Evolutionary conservation across 768 basidiomycete species (phyloP).

Genomic region (Royoungia palumana): DNA sequence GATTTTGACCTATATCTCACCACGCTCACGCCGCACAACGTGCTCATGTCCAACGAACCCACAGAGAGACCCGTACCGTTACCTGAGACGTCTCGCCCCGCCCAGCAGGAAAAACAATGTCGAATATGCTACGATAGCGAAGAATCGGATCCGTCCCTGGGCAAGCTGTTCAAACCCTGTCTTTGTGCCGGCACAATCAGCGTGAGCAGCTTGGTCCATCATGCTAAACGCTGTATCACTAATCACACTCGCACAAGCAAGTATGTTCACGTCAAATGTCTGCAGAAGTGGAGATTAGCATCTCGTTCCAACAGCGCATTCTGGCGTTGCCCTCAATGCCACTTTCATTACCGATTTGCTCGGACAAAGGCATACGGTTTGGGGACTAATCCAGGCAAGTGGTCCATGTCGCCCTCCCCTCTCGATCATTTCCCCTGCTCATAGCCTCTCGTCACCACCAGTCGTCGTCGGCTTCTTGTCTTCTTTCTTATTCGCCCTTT

Average conservation of each 20-base stretch:
- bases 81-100: constrained; percentile 12
- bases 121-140: constrained; percentile 78
- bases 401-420: neutral
- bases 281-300: constrained; percentile 69
- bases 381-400: constrained; percentile 71
- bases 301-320: constrained; percentile 65
- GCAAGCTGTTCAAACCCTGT: constrained; percentile 75
- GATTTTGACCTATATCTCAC: too few relatives aligned
- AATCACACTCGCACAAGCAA: constrained; percentile 29
- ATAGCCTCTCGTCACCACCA: constrained; percentile 26
- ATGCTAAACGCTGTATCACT: constrained; percentile 11
- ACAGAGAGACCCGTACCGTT: constrained; percentile 6
- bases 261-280: constrained; percentile 79
- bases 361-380: constrained; percentile 68
- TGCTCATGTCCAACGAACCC: constrained; percentile 17
- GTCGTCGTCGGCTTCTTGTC: constrained; percentile 65
- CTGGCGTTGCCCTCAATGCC: constrained; percentile 78
- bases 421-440: constrained; percentile 11
- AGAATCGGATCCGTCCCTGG: constrained; percentile 57
- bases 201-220: constrained; percentile 32
- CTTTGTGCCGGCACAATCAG: constrained; percentile 73
- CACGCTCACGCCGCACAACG: constrained; percentile 1
- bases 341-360: constrained; percentile 72
- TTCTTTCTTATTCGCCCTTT: constrained; percentile 54
- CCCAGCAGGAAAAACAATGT: constrained; percentile 60